These are phyloP conservation scores for Chlorella vulgaris DNA, from an alignment of 139 green algal species.

Conservation along the genomic window DNA sequence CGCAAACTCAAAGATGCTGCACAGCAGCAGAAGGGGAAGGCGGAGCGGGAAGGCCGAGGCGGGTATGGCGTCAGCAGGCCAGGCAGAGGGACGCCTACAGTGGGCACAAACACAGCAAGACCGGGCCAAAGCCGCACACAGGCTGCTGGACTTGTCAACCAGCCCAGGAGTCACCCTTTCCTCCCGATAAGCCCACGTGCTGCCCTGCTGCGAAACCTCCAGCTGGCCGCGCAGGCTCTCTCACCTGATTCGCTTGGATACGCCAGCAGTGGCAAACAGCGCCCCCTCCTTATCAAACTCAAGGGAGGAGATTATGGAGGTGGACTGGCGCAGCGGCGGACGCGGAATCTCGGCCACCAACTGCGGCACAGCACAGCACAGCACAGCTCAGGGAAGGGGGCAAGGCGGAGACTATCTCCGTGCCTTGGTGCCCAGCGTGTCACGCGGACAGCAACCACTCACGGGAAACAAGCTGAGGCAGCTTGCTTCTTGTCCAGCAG, in stretches of 20 bases:
- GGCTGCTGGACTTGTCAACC: too few species aligned
- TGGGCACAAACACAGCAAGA: too few species aligned
- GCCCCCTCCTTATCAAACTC: slow-evolving; percentile 67
- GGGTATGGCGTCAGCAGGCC: too few species aligned
- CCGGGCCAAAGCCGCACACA: too few species aligned
- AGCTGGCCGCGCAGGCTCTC: too few species aligned
- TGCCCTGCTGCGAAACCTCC: too few species aligned
- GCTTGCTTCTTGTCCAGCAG: neutral
- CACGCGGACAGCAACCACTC: too few species aligned
- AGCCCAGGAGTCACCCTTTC: too few species aligned
- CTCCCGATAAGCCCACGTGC: too few species aligned
- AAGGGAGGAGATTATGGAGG: slow-evolving; percentile 69
- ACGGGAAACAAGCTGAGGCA: too few species aligned
- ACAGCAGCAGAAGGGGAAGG: too few species aligned
- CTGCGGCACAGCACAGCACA: slow-evolving; percentile 8
- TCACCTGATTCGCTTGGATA: slow-evolving; percentile 66
- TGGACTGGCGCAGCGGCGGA: slow-evolving; percentile 13
- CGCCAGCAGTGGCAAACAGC: slow-evolving; percentile 72
- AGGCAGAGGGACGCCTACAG: too few species aligned
- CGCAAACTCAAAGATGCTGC: slow-evolving; percentile 47
- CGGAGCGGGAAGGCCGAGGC: neutral
- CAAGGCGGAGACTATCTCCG: neutral
- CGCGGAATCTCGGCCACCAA: slow-evolving; percentile 59
- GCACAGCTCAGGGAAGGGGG: neutral
- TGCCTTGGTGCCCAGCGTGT: neutral